phyloP scores from a whole-genome alignment of 352 stramenopile species.

The Phytophthora kernoviae region DNA sequence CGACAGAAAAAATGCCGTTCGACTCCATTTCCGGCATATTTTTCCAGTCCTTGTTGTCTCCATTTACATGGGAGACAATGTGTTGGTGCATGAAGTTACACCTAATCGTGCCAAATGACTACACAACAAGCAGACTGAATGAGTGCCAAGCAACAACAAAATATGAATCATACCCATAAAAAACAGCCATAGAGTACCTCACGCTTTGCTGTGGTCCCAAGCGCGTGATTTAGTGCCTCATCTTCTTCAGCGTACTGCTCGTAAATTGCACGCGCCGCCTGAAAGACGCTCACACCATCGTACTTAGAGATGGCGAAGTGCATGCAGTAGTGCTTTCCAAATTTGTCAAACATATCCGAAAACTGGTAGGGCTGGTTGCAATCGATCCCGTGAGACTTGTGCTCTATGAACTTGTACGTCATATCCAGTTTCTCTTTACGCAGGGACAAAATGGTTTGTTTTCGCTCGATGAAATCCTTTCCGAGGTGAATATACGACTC shows the following conservation, averaged over 20 bases:
- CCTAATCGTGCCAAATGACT: slow-evolving; percentile 71
- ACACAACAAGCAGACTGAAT: background rate
- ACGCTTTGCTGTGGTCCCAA: slow-evolving; percentile 56
- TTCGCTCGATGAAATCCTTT: slow-evolving; percentile 50
- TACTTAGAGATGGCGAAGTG: slow-evolving; percentile 76
- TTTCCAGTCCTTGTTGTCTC: slow-evolving; percentile 31
- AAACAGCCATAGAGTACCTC: slow-evolving; percentile 29
- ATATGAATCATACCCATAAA: background rate
- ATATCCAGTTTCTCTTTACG: slow-evolving; percentile 80
- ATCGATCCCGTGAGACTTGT: slow-evolving; percentile 58
- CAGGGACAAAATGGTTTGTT: slow-evolving; percentile 51
- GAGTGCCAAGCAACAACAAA: background rate
- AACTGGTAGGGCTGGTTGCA: slow-evolving; percentile 56
- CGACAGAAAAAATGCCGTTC: slow-evolving; percentile 63
- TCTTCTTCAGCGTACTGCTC: slow-evolving; percentile 70
- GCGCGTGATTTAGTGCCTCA: slow-evolving; percentile 47
- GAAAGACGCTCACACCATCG: slow-evolving; percentile 57
- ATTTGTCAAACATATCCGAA: slow-evolving; percentile 77
- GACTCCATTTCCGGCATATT: slow-evolving; percentile 71
- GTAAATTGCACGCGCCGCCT: slow-evolving; percentile 66
- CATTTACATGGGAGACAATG: slow-evolving; percentile 65
- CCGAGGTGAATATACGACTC: slow-evolving; percentile 72
- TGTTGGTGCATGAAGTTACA: slow-evolving; percentile 80
- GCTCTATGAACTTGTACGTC: slow-evolving; percentile 78
- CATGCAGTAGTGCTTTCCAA: slow-evolving; percentile 76